A percentile compares a stretch with the other conserved stretches of the same genome.
Evolutionary conservation across 192 early-diverging fungal species (phyloP).

Genomic region (Backusella circina): DNA sequence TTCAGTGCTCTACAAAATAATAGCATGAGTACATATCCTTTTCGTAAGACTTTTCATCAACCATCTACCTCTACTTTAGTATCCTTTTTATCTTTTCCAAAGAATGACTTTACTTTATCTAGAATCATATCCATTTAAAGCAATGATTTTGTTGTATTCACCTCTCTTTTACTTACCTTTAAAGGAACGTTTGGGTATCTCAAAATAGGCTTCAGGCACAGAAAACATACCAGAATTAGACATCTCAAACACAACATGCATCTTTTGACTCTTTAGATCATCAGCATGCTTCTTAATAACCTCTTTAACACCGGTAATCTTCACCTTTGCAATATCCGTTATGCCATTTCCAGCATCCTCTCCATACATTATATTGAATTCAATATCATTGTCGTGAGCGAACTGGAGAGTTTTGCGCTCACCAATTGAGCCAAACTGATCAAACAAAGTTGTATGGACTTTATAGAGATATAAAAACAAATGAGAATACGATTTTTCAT

Average conservation of each 20-base stretch:
- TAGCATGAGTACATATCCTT: no score
- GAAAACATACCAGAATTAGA: slow-evolving; percentile 73
- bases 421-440: slow-evolving; percentile 63
- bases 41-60: background rate
- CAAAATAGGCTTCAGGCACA: slow-evolving; percentile 57
- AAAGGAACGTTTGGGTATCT: slow-evolving; percentile 34
- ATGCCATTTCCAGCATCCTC: slow-evolving; percentile 24
- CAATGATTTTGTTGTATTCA: background rate
- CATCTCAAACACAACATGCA: slow-evolving; percentile 77
- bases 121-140: background rate
- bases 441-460: slow-evolving; percentile 55
- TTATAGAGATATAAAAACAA: slow-evolving; percentile 11
- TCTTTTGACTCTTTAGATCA: slow-evolving; percentile 62
- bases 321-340: slow-evolving; percentile 56
- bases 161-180: slow-evolving; percentile 15
- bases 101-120: slow-evolving; percentile 62
- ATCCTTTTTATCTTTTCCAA: slow-evolving; percentile 34
- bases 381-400: slow-evolving; percentile 73
- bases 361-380: slow-evolving; percentile 64
- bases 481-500: background rate
- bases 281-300: slow-evolving; percentile 65
- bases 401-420: slow-evolving; percentile 84
- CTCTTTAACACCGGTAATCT: slow-evolving; percentile 65
- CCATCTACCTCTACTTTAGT: background rate
- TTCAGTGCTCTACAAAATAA: background rate